Evolutionary conservation across 2,329 filamentous ascomycete species (phyloP).

Genomic region (Myotisia sp.): DNA sequence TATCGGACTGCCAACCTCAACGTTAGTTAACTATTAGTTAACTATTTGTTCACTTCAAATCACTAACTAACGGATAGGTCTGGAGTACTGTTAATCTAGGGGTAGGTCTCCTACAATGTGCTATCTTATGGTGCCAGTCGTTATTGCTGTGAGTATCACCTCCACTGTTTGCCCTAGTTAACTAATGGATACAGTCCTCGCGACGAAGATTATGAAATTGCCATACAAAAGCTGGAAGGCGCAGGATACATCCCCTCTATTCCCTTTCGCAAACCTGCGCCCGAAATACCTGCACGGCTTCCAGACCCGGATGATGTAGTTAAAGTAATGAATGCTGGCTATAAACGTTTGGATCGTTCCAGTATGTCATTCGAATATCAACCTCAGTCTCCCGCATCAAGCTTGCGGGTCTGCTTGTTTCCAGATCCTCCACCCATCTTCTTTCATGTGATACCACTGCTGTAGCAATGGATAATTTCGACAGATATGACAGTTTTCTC

Average conservation of each 20-base stretch:
- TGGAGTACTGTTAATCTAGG: too few relatives aligned
- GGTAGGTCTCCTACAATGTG: too few relatives aligned
- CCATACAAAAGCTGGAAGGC: constrained; percentile 14
- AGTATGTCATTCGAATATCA: constrained; percentile 16
- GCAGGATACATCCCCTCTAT: constrained; percentile 13
- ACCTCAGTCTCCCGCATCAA: constrained; percentile 8
- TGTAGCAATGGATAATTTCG: too few relatives aligned
- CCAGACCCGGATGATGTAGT: constrained; percentile 10
- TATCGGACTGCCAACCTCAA: too few relatives aligned
- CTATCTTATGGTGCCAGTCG: too few relatives aligned
- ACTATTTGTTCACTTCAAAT: too few relatives aligned
- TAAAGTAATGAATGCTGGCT: constrained; percentile 15
- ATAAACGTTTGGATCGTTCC: constrained; percentile 15
- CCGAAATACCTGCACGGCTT: constrained; percentile 5
- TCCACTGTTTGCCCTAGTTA: too few relatives aligned
- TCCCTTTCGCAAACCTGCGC: constrained; percentile 13
- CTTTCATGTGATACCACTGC: neutral
- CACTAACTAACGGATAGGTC: too few relatives aligned
- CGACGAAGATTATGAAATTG: constrained; percentile 14
- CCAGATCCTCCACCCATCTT: constrained; percentile 12
- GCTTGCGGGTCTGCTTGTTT: constrained; percentile 11
- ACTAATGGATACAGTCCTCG: too few relatives aligned
- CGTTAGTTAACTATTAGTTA: too few relatives aligned
- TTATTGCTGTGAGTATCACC: too few relatives aligned
- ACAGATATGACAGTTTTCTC: constrained; percentile 12